Evolutionary conservation across 2,329 filamentous ascomycete species (phyloP), one percentile per base, ranked within the genome.

Genomic region (Aureobasidium uvarum): DNA sequence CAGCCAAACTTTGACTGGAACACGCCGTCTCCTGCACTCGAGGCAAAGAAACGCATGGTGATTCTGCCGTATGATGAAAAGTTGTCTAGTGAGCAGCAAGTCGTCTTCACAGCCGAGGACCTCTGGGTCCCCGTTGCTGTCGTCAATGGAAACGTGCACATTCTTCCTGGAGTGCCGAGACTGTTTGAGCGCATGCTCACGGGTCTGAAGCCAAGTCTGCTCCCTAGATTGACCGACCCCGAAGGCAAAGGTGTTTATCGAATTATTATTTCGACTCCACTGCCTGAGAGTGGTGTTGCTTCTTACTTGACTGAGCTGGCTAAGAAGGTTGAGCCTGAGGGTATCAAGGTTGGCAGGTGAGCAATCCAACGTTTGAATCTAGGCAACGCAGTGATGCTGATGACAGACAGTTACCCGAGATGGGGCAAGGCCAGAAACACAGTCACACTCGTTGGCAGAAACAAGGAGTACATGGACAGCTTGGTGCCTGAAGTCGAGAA

Each of bases 131-230:
- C 95, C 0, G 85, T 98, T 56, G 84, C 86, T 20, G 88, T 96
- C 5, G 91, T 96, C 18, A 97, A 97, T 73, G 91, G 91, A 59
- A 99, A 99, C 73, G 80, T 98, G 5, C 91, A 98, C 76, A 95
- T 98, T 67, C 81, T 98, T 2, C 95, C 95, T 0, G 95, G 95
- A 0, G 89, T 98, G 18, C 95, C 95, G 0, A 83, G 86, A 62
- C 80, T 98, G 1, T 99, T 96, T 73, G 88, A 94, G 77, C 82
- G 82, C 60, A 82, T 98, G 68, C 80, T 98, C 16, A 86, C 92
- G 25, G 88, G 89, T 2, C 79, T 97, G 68, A 93, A 90, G 76
- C 87, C 91, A 0, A 74, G 80, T 55, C 75, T 97, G 38, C 73
- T 89, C 20, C 86, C 89, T n/a, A 84, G 91, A 36, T 78, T 97